These are phyloP conservation scores for Candida schatavii DNA, from an alignment of 805 yeast genomes.

Conservation along the genomic window DNA sequence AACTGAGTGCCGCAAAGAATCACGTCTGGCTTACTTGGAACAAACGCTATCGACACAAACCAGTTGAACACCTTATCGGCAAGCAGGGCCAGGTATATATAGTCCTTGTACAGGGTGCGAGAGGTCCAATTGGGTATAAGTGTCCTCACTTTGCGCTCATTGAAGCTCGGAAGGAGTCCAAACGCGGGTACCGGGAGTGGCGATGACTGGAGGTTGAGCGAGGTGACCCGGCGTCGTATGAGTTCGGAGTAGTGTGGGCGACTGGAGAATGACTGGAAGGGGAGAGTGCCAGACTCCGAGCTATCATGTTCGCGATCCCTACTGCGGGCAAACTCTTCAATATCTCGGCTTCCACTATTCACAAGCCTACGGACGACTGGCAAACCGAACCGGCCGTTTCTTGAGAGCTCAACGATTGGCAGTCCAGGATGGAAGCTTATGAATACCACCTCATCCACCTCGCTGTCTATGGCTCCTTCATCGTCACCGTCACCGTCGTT, in stretches of 20 bases:
- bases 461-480: constrained; percentile 1
- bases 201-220: neutral
- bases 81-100: constrained; percentile 9
- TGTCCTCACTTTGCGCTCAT: constrained; percentile 4
- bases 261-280: neutral
- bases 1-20: constrained; percentile 31
- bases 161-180: neutral
- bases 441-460: constrained; percentile 2
- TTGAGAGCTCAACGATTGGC: neutral
- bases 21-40: constrained; percentile 8
- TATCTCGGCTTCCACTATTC: no score
- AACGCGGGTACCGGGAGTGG: neutral
- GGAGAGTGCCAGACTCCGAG: neutral
- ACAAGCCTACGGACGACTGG: no score
- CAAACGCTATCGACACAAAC: constrained; percentile 21
- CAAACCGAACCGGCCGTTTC: neutral
- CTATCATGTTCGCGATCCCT: no score
- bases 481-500: neutral
- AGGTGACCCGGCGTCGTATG: neutral
- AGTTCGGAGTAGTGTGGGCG: neutral
- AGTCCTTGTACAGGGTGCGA: constrained; percentile 7
- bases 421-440: constrained; percentile 2
- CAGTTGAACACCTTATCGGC: constrained; percentile 14
- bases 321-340: neutral
- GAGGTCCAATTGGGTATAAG: constrained; percentile 16